Base-by-base conservation (phyloP, 140 eudicot genomes). In the Stevia rebaudiana region DNA sequence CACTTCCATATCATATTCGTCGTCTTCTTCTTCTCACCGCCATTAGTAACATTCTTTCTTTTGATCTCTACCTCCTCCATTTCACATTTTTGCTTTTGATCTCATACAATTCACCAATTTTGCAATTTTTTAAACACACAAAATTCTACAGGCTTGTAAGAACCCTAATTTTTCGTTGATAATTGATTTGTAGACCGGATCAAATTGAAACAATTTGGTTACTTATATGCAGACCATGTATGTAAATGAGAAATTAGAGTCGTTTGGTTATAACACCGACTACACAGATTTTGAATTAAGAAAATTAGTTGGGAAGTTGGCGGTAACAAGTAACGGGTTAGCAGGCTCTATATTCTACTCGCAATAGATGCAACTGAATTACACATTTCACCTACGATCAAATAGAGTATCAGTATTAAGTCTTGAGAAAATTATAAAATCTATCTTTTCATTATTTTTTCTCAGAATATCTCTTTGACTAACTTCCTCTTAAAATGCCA, bases 61-160 rank as follows among this genome's bases (percentile, higher is more conserved):
- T 25, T 69, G 47, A 76, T 72, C 69, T 74, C 76, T 55, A 60
- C 84, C 70, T 84, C 83, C 83, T 77, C 89, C 95, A 87, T 87
- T 48, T 63, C 37, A 42, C 42, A n/a, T n/a, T n/a, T n/a, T n/a
- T n/a, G n/a, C n/a, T n/a, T n/a, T n/a, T n/a, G n/a, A n/a, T 49
- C 65, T 41, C 35, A 58, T 50, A 58, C 28, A 51, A 11, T 1
- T 67, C 63, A 67, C 46, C 35, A 47, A 33, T 10, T 40, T 60
- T 44, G 42, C 55, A 25, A 59, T 13, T 25, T 35, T 56, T 15
- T n/a, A n/a, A 53, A 50, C 15, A 8, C n/a, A 36, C 44, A 49
- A 74, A 63, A 74, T 35, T 11, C 22, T 15, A 10, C 15, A 48
- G 23, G 7, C 22, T 12, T 16, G 55, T 9, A 51, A 53, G 65